Percentiles rank a stretch among this genome's conserved stretches.
These are phyloP conservation scores for Clonostachys chloroleuca DNA, from an alignment of 2,329 filamentous ascomycete genomes.

Conservation along the genomic window DNA sequence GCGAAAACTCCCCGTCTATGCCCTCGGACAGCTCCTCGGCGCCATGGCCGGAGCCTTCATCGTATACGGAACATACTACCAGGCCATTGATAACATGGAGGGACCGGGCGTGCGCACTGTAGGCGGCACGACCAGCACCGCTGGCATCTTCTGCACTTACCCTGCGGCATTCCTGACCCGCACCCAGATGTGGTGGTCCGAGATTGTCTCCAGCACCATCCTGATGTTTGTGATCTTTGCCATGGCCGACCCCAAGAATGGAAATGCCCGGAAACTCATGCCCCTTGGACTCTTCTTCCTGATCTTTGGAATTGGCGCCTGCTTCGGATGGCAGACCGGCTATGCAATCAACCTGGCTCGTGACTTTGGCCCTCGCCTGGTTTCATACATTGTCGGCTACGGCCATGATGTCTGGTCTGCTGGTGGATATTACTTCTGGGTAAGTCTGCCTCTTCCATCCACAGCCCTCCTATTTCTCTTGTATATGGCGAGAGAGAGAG, in stretches of 20 bases:
- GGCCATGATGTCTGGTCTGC: constrained; percentile 62
- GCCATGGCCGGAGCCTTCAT: constrained; percentile 58
- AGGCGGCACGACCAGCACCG: constrained; percentile 52
- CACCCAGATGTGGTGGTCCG: constrained; percentile 65
- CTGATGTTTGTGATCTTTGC: constrained; percentile 71
- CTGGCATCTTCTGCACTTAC: constrained; percentile 71
- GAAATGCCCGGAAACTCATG: constrained; percentile 49
- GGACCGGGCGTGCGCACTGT: constrained; percentile 61
- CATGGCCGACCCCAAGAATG: constrained; percentile 53
- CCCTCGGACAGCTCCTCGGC: constrained; percentile 61
- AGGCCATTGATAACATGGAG: constrained; percentile 61
- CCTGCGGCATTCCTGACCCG: constrained; percentile 62
- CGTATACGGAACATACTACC: constrained; percentile 60
- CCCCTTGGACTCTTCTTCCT: constrained; percentile 66
- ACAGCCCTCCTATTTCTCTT: neutral
- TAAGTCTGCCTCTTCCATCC: constrained; percentile 21
- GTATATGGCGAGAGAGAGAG: neutral
- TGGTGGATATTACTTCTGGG: constrained; percentile 71
- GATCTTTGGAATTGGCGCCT: constrained; percentile 68
- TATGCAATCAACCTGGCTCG: constrained; percentile 72
- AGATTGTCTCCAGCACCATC: constrained; percentile 63
- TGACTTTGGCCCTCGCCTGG: constrained; percentile 66
- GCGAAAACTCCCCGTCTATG: constrained; percentile 66
- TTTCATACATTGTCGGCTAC: constrained; percentile 66
- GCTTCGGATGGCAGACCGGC: constrained; percentile 73